Base-by-base conservation (phyloP, 2,329 filamentous ascomycete genomes). In the Aspergillus pseudonomiae region DNA sequence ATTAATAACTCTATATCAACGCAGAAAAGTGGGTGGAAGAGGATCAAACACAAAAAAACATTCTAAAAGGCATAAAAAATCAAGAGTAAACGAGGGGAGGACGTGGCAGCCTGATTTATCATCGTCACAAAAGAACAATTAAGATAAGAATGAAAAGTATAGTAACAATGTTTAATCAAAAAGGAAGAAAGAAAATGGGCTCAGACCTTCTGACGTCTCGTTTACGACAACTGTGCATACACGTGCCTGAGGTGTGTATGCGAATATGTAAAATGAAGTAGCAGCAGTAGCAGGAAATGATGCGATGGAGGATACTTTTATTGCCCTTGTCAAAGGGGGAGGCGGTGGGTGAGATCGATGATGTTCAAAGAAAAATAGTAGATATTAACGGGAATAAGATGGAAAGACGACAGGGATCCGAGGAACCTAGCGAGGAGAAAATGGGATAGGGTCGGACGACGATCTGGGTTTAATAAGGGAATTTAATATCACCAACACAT, bases 381-480 rank as follows among this genome's bases (percentile, higher is more conserved):
- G 53, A 60, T 52, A 58, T 58, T 41, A 50, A 41, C 24, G 36
- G 50, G 52, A 57, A 12, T 46, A 50, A 50, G 26, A 50, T 34
- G 52, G 16, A 54, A 56, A 54, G 46, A n/a, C 32, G 50, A 60
- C 61, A 62, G 61, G 48, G 58, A 62, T 56, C 56, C 43, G 63
- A 63, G 65, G 59, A 61, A 63, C 52, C 52, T 55, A 63, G 63
- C 59, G 57, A 63, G 52, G 30, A 54, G 45, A 62, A 60, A 61
- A 62, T 46, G 57, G 60, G 48, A 65, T 67, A 67, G 57, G 63
- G 63, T 61, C 50, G 57, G 56, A 56, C 43, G 61, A 46, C 41
- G 50, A 60, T 48, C 57, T 59, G 59, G 52, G 32, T 60, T 60
- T 63, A 60, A 63, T 56, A 59, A 59, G 53, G 48, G 34, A 60